These are phyloP conservation scores for Hypoxylon sp. DNA, from an alignment of 2,329 filamentous ascomycete species.

Conservation along the genomic window DNA sequence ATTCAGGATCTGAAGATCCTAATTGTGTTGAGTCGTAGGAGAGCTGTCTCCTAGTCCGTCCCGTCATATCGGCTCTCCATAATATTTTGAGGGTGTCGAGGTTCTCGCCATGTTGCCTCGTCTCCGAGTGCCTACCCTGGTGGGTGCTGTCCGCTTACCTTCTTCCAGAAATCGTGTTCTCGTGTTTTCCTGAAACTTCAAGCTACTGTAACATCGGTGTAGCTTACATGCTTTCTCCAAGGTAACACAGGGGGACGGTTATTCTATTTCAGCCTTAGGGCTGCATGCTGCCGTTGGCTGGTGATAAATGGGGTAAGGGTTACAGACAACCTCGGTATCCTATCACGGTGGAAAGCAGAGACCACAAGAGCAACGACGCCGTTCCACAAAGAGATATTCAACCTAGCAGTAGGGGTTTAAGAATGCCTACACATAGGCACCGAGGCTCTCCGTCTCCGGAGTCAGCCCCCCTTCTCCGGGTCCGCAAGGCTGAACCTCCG, in stretches of 20 bases:
- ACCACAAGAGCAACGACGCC: not conserved
- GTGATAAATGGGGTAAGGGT: not conserved
- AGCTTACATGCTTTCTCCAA: not conserved
- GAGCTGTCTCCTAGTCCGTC: not conserved
- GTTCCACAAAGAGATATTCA: not conserved
- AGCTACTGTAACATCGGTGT: not conserved
- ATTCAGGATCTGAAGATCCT: not conserved
- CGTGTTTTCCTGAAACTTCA: not conserved
- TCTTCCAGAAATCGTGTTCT: constrained; percentile 1
- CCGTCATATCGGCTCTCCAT: not conserved
- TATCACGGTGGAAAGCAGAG: not conserved
- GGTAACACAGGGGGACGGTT: not conserved
- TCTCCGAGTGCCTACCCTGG: constrained; percentile 16
- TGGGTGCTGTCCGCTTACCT: not conserved
- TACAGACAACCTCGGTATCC: not conserved
- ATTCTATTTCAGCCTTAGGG: not conserved
- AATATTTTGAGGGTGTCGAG: not conserved
- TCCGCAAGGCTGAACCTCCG: not conserved
- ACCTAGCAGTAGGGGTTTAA: not conserved
- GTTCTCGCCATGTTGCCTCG: constrained; percentile 10
- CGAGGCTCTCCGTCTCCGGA: not conserved
- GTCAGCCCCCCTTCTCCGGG: not conserved
- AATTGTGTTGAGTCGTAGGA: not conserved
- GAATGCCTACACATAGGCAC: not conserved
- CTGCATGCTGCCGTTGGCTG: not conserved